phyloP scores from a whole-genome alignment of 139 green algal genomes.

The Volvox africanus region DNA sequence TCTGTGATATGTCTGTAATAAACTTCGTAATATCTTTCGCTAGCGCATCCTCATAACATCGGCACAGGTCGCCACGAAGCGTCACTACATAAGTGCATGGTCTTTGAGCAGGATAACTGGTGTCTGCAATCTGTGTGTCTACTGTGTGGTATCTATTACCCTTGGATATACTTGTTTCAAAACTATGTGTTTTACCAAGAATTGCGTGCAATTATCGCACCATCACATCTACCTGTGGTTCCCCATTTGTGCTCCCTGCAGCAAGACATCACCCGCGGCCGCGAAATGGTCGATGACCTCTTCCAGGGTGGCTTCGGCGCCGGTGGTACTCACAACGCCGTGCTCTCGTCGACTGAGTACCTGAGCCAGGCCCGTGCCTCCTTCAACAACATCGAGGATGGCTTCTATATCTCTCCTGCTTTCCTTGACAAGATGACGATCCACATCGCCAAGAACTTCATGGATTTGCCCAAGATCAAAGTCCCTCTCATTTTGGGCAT shows the following conservation, averaged over 20 bases:
- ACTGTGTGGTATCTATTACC: too few relatives aligned
- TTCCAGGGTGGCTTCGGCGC: conserved; percentile 86
- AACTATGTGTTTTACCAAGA: too few relatives aligned
- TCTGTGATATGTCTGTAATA: too few relatives aligned
- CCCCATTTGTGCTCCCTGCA: conserved; percentile 70
- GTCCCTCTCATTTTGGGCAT: conserved; percentile 98
- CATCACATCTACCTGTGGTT: too few relatives aligned
- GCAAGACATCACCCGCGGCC: conserved; percentile 96
- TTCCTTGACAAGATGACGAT: conserved; percentile 99
- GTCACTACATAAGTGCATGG: too few relatives aligned
- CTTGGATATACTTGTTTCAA: too few relatives aligned
- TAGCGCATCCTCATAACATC: too few relatives aligned
- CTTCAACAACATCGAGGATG: conserved; percentile 94
- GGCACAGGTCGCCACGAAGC: too few relatives aligned
- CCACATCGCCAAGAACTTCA: conserved; percentile 96
- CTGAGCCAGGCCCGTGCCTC: conserved; percentile 71
- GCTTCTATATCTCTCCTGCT: conserved; percentile 97
- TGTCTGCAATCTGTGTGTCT: too few relatives aligned
- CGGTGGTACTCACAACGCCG: conserved; percentile 91
- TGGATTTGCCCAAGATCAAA: conserved; percentile 90
- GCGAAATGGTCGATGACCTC: conserved; percentile 93
- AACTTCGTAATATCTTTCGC: too few relatives aligned
- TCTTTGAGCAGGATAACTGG: too few relatives aligned
- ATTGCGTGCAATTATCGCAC: too few relatives aligned
- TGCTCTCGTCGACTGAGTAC: conserved; percentile 93